Percentiles rank a stretch among this genome's conserved stretches.
phyloP scores from a whole-genome alignment of 768 basidiomycete genomes.

The Butyriboletus loyo region DNA sequence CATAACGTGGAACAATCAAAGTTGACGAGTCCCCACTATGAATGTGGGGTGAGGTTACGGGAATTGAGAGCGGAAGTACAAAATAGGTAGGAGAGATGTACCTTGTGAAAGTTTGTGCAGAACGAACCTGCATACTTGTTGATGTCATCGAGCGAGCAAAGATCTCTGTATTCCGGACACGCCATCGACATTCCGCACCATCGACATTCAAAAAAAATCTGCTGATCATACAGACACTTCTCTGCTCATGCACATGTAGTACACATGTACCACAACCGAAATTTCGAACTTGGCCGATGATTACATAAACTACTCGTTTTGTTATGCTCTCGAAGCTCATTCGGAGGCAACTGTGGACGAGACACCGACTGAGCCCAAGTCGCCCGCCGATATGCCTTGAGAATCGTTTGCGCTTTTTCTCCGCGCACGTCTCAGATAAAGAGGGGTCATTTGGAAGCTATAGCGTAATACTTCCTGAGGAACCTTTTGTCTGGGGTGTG shows the following conservation, averaged over 20 bases:
- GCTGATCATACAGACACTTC: too few relatives aligned
- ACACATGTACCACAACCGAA: too few relatives aligned
- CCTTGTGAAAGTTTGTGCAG: slow-evolving; percentile 93
- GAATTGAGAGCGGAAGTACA: background rate
- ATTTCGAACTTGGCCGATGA: background rate
- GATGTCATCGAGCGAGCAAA: slow-evolving; percentile 61
- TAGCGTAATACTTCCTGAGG: slow-evolving; percentile 59
- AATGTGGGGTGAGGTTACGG: too few relatives aligned
- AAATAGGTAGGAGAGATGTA: slow-evolving; percentile 11
- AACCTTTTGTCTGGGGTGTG: slow-evolving; percentile 63
- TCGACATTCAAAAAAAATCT: too few relatives aligned
- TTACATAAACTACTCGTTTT: slow-evolving; percentile 1
- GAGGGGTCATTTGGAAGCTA: slow-evolving; percentile 48
- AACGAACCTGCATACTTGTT: slow-evolving; percentile 78
- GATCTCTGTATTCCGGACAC: slow-evolving; percentile 72
- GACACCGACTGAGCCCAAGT: background rate
- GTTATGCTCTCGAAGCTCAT: slow-evolving; percentile 2
- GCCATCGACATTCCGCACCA: slow-evolving; percentile 74
- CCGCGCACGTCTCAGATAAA: slow-evolving; percentile 1
- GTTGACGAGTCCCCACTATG: slow-evolving; percentile 84
- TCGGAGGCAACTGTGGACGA: background rate
- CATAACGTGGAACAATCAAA: slow-evolving; percentile 81
- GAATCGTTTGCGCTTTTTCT: slow-evolving; percentile 3
- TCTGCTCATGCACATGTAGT: too few relatives aligned
- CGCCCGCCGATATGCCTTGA: background rate